Conservation (phyloP, 768 basidiomycete species). For the Infundibulicybe gibba region DNA sequence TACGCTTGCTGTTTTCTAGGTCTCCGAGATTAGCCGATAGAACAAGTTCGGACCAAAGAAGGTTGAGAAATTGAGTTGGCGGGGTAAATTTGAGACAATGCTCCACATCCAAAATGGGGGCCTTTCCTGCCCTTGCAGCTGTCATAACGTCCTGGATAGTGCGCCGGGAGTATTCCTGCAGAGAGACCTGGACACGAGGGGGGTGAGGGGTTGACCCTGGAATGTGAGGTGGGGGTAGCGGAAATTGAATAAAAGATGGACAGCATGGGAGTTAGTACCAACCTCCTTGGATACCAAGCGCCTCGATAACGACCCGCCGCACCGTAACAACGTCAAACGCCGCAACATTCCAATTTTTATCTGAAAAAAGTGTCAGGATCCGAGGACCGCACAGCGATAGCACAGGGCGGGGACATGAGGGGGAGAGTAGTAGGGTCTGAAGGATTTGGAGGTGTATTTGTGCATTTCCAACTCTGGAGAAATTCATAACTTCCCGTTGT, state of each 20-base stretch:
- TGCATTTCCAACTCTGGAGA: conserved; percentile 23
- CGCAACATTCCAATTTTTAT: conserved; percentile 26
- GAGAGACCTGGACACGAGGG: conserved; percentile 25
- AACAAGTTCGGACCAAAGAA: conserved; percentile 68
- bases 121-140: conserved; percentile 57
- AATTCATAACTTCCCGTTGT: neutral
- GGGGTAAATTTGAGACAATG: conserved; percentile 57
- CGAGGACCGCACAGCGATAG: conserved; percentile 56
- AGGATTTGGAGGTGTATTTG: conserved; percentile 59
- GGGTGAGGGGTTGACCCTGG: conserved; percentile 6
- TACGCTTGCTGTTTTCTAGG: conserved; percentile 57
- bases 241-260: conserved; percentile 1
- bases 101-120: conserved; percentile 61
- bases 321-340: conserved; percentile 2
- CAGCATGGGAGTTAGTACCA: neutral
- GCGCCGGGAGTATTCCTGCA: conserved; percentile 51
- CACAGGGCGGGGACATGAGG: conserved; percentile 65
- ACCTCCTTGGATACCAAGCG: neutral
- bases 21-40: conserved; percentile 52
- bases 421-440: conserved; percentile 60
- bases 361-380: conserved; percentile 41
- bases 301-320: conserved; percentile 1
- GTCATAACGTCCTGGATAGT: conserved; percentile 55
- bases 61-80: conserved; percentile 58
- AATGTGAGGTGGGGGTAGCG: conserved; percentile 10